Base-by-base conservation (phyloP, 208 protist genomes). In the Herpetomonas samuelpessoai region DNA sequence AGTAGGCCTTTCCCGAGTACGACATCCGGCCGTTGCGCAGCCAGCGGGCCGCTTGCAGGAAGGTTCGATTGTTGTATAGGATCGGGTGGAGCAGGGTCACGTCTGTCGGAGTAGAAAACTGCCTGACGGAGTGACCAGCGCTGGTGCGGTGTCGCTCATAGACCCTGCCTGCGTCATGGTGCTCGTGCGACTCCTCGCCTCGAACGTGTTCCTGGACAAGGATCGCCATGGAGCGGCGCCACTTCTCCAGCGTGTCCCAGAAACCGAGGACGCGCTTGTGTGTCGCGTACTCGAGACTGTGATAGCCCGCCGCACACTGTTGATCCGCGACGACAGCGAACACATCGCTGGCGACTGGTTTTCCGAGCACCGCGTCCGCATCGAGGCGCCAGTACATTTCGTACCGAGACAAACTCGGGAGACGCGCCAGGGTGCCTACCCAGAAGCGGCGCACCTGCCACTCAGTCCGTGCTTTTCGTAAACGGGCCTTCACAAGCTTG, bases 361-460 rank as follows among this genome's bases (percentile, higher is more conserved):
- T 65, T 1, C 64, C 67, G 3, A 83, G 57, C 28, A 55, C 45
- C 0, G 76, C 79, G 59, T 73, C 61, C 19, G 61, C 70, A 51
- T 83, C 76, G 51, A 82, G 60, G 30, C 74, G 66, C 75, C 75
- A 81, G 53, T 80, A 87, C 50, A 69, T 72, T 27, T 82, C 76
- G 62, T 87, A 87, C 3, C 31, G 10, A 27, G 72, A 24, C 30
- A 87, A 24, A 14, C 67, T 72, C 24, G 74, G 57, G 12, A 87
- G 61, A 4, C 68, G 60, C 65, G 68, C 77, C 30, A 83, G 68
- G 2, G 51, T 67, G 48, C 74, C 78, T 39, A 61, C 70, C 59
- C 61, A 74, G 39, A 82, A 66, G 7, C 80, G 76, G 27, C 77
- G 68, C 29, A 24, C 6, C 35, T 74, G 55, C 61, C 68, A 67